phyloP scores from a whole-genome alignment of 768 basidiomycete genomes.

The Punctularia strigosozonata region DNA sequence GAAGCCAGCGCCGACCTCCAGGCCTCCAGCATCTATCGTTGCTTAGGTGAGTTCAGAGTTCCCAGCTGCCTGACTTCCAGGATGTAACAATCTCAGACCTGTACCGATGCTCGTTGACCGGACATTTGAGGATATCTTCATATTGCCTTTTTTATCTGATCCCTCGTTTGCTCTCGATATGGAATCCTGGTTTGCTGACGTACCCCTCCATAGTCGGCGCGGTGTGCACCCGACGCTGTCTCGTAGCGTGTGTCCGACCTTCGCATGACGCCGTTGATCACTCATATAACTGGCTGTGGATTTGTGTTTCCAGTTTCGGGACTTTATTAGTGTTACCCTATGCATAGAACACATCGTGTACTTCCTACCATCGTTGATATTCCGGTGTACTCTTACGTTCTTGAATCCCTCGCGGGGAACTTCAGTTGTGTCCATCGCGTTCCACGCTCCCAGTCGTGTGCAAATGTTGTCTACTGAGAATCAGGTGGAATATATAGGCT shows the following conservation, averaged over 20 bases:
- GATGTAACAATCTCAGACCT: background rate
- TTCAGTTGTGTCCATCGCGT: background rate
- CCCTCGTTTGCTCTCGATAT: background rate
- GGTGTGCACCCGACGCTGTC: background rate
- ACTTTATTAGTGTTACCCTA: no score
- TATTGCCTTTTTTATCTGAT: background rate
- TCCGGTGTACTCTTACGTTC: background rate
- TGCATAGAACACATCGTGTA: no score
- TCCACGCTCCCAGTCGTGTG: background rate
- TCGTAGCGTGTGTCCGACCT: background rate
- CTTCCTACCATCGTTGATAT: no score
- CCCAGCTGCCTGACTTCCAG: constrained; percentile 10
- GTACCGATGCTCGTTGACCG: background rate
- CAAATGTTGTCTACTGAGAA: background rate
- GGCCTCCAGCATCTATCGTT: constrained; percentile 36
- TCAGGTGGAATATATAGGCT: background rate
- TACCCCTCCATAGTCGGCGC: background rate
- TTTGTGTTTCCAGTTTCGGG: background rate
- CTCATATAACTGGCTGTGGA: background rate
- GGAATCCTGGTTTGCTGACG: background rate
- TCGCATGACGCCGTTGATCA: background rate
- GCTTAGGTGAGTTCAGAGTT: constrained; percentile 16
- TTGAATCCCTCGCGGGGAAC: background rate
- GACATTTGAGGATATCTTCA: background rate
- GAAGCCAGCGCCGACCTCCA: constrained; percentile 38